Base-by-base conservation (phyloP, 1,284 basidiomycete species). In the Takashimella koratensis region DNA sequence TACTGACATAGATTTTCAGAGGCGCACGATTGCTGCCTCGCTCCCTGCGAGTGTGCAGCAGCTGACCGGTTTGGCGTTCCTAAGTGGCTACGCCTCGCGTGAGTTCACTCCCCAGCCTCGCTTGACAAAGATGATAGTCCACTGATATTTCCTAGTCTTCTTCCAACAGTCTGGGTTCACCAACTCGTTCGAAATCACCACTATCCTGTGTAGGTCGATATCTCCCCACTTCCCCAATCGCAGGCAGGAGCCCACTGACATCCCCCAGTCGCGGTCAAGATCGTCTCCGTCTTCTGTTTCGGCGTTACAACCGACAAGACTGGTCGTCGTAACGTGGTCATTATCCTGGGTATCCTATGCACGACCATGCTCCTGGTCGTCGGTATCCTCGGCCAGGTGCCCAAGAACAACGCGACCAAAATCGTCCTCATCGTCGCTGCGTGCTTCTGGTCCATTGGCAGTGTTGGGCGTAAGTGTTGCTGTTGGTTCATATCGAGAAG, bases 321-420 rank as follows among this genome's bases (percentile, higher is more conserved):
- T 26, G 63, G 63, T 26, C 54, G 63, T 39, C 61, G 63, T 22
- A 57, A 53, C 30, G 53, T 48, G 13, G 49, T 57, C 46, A n/a
- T 54, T 8, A 51, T 54, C 36, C 45, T 51, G 22, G 47, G 56
- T 20, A 52, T 36, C 12, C 10, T 56, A 13, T 54, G 56, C 47
- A 56, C 50, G 30, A 25, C 51, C 36, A 57, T 56, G 50, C 40
- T 64, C 19, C 46, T 56, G 2, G 16, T 58, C 3, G 57, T 63
- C 45, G 64, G 64, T 42, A 59, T 62, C 39, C 53, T 65, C 8
- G 61, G 61, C 12, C 59, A 60, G 36, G 27, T 60, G 27, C 40
- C 39, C 10, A 40, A 55, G 8, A 59, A 44, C 3, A 49, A 52
- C 10, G 40, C 49, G 5, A 57, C 54, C n/a, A 55, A 62, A 42